Percentiles rank a stretch among this genome's conserved stretches.
Conservation (phyloP, 2,329 filamentous ascomycete species). For the Hypoxylon sp. region DNA sequence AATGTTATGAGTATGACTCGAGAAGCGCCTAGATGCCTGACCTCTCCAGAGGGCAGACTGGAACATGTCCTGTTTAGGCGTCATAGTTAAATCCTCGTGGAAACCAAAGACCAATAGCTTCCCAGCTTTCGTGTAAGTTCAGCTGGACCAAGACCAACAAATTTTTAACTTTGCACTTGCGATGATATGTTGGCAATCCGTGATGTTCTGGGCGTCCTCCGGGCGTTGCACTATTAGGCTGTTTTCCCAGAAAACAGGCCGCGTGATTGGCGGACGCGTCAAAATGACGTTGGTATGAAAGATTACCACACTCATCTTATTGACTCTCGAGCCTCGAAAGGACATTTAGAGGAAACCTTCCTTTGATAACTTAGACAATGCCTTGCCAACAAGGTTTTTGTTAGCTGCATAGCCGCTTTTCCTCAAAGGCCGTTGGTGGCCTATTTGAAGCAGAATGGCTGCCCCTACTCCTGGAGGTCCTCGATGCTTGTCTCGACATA, state of each 20-base stretch:
- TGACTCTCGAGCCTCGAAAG: not conserved
- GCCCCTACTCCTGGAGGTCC: not conserved
- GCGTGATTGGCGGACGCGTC: slow-evolving; percentile 17
- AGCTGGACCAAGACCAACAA: not conserved
- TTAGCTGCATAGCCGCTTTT: not conserved
- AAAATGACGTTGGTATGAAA: slow-evolving; percentile 32
- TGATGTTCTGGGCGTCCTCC: not conserved
- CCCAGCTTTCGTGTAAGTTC: not conserved
- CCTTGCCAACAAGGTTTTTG: slow-evolving; percentile 8
- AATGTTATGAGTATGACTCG: not conserved
- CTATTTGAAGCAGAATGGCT: slow-evolving; percentile 12
- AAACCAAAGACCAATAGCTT: not conserved
- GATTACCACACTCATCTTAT: not conserved
- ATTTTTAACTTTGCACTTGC: slow-evolving; percentile 2
- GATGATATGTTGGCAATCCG: not conserved
- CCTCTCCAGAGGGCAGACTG: not conserved
- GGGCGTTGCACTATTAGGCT: slow-evolving; percentile 3
- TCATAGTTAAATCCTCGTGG: slow-evolving; percentile 1
- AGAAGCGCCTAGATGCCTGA: not conserved
- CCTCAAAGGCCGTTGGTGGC: not conserved
- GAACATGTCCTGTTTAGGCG: not conserved
- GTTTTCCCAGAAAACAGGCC: not conserved
- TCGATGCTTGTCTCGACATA: not conserved
- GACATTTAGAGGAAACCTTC: slow-evolving; percentile 6
- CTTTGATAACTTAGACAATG: not conserved